Evolutionary conservation across 1,139 yeast genomes (phyloP), one percentile per base, ranked within the genome.

Genomic region (Pichia sp.): DNA sequence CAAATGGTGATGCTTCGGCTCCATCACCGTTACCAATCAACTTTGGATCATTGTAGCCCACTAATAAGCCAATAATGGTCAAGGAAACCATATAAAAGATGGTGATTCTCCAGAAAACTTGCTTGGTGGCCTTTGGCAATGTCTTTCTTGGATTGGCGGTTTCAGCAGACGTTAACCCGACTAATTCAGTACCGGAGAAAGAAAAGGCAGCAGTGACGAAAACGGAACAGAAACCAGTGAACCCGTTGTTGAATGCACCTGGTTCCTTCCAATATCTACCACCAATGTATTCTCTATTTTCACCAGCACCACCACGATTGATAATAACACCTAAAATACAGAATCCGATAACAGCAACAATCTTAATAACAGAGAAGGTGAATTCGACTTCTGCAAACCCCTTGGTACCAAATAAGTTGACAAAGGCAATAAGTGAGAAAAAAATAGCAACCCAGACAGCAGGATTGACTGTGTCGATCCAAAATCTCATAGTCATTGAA

Each of bases 71-170:
- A 51, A 83, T 75, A 46, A 83, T 65, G 4, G 51, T 40, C 54
- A 76, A 65, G 7, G 77, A 68, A 33, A 71, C 66, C 50, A 77
- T 66, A 67, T 82, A 83, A 65, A 83, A 83, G 30, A 83, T 62
- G 18, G 78, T 68, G 48, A 83, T 79, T 74, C 89, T 79, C 85
- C 86, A 82, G 60, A 82, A 80, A 4, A 81, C 85, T 63, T 80
- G 85, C 59, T 82, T 83, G 37, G 84, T 80, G 35, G 96, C 95
- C 53, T 72, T 71, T 46, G 95, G 94, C 47, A 87, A 69, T 24
- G 86, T 65, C 59, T 75, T 77, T 62, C 76, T 58, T 19, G 58
- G 58, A 46, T 67, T 58, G 28, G 57, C 54, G 38, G 76, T 66
- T 58, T 75, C 80, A 27, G 82, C 82, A 36, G 81, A 76, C 20